Evolutionary conservation across 225 moss, liverwort and hornwort species (phyloP), one percentile per base, ranked within the genome.

Genomic region (Sphagnum contortum): DNA sequence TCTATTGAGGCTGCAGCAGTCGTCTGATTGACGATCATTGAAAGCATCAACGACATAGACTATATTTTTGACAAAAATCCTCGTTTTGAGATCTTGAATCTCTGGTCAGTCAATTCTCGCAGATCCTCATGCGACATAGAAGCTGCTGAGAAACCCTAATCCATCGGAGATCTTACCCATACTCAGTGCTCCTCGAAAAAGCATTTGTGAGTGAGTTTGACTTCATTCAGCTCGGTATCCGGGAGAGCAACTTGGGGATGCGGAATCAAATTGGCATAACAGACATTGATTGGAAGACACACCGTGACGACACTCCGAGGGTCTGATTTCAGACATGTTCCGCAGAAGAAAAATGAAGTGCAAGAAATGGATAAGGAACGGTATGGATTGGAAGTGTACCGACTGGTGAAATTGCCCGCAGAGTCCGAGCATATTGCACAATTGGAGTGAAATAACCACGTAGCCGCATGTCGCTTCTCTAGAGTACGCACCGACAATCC

Each of bases 361-460:
- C 48, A 0, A 3, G n/a, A 63, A 10, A 45, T 57, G 47, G 6
- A 60, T 53, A 49, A 50, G 62, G 9, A 1, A 61, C 57, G 1
- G 49, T 49, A 51, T 68, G 47, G 73, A 80, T 77, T 58, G 49
- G 73, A 80, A 5, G 72, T 62, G 57, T 80, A 58, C 63, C 54
- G 47, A 70, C 68, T 53, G 63, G 63, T 49, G 67, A 66, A 5
- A 71, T 49, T 55, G 65, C 66, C 55, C 80, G 56, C 50, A 84
- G 48, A 48, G 80, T 60, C 47, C 75, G 80, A 51, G 75, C 68
- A 70, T 50, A 75, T 8, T 71, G 80, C 49, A 80, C 58, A 45
- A 73, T 60, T 11, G 63, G 55, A 57, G 63, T 70, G 75, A 80
- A 74, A 14, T 45, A 69, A 61, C 51, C 45, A 46, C 7, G 47